Conservation (phyloP, 169 alveolate species). For the Plasmodium reichenowi region DNA sequence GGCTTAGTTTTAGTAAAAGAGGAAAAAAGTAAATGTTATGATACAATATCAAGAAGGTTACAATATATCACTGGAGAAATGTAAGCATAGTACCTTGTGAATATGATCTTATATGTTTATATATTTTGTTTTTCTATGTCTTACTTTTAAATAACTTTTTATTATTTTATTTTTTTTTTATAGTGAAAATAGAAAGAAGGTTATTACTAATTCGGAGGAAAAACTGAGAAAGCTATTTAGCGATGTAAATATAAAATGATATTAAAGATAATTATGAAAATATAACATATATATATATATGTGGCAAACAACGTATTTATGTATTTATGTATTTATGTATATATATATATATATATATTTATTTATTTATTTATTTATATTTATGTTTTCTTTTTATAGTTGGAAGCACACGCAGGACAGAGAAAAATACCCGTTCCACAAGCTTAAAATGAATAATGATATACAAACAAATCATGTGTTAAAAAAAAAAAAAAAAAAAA, state of each 20-base stretch:
- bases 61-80: slow-evolving; percentile 63
- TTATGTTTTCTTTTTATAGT: slow-evolving; percentile 26
- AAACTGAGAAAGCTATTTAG: slow-evolving; percentile 64
- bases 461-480: neutral
- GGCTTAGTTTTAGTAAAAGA: slow-evolving; percentile 48
- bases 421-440: slow-evolving; percentile 64
- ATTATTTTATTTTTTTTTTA: neutral
- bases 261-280: neutral
- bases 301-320: neutral
- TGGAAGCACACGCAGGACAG: slow-evolving; percentile 42
- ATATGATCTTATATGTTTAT: too few relatives aligned
- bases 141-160: too few relatives aligned
- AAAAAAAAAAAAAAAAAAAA: slow-evolving; percentile 18
- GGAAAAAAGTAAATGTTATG: slow-evolving; percentile 60
- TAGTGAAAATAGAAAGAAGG: slow-evolving; percentile 67
- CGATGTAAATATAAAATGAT: slow-evolving; percentile 26
- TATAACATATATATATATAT: neutral
- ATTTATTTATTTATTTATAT: neutral
- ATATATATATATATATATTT: neutral
- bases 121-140: too few relatives aligned
- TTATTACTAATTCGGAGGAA: slow-evolving; percentile 59
- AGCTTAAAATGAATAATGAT: neutral
- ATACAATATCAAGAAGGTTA: slow-evolving; percentile 48
- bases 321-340: neutral
- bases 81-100: slow-evolving; percentile 4